Percentiles rank a stretch among this genome's conserved stretches.
These are phyloP conservation scores for Globisporangium abappressorium DNA, from an alignment of 352 stramenopile species.

Conservation along the genomic window DNA sequence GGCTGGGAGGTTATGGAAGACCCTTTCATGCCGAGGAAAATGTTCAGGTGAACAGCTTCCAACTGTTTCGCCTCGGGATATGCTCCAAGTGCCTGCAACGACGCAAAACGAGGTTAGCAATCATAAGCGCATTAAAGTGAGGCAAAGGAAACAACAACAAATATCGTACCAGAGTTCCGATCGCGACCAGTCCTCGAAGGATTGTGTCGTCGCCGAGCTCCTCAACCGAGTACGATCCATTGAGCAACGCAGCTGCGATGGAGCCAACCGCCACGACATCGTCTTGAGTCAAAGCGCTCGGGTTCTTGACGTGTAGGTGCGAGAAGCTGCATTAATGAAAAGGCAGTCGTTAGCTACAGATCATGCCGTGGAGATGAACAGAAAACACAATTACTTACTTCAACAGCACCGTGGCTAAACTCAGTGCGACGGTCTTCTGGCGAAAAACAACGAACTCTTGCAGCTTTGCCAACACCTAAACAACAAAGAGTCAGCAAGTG, in stretches of 20 bases:
- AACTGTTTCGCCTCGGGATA: constrained; percentile 46
- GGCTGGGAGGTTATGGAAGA: constrained; percentile 33
- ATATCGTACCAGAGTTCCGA: constrained; percentile 64
- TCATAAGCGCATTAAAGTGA: not conserved
- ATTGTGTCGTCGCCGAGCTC: constrained; percentile 79
- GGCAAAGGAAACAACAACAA: not conserved
- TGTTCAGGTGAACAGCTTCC: constrained; percentile 41
- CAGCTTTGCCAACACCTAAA: constrained; percentile 43
- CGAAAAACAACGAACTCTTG: constrained; percentile 42
- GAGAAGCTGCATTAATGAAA: constrained; percentile 34
- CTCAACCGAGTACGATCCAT: constrained; percentile 43
- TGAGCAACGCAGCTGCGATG: constrained; percentile 47
- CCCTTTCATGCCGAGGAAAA: constrained; percentile 55
- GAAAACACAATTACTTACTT: constrained; percentile 43
- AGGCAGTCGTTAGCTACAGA: not conserved
- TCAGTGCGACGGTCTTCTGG: constrained; percentile 69
- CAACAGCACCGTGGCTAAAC: constrained; percentile 62
- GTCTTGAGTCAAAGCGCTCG: constrained; percentile 35
- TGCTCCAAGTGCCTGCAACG: constrained; percentile 32
- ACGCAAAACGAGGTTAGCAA: not conserved
- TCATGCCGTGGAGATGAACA: not conserved
- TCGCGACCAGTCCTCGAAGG: constrained; percentile 57
- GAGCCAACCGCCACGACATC: constrained; percentile 52
- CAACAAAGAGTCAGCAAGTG: constrained; percentile 1
- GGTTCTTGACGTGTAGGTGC: constrained; percentile 30